Evolutionary conservation across 495 filamentous ascomycete species (phyloP), one percentile per base, ranked within the genome.

Genomic region (Aspergillus ellipticus): DNA sequence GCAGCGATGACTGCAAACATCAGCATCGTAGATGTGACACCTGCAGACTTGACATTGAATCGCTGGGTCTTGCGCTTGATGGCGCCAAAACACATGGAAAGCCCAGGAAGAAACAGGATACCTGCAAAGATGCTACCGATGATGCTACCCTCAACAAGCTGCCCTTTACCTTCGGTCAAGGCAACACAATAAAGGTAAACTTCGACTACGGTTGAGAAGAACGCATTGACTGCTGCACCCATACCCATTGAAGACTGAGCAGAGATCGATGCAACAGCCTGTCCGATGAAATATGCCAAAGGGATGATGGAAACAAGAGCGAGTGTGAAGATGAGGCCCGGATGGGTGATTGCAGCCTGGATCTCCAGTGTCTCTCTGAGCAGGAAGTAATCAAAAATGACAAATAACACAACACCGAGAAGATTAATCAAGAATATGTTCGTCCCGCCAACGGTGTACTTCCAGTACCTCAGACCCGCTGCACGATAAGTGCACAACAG

Each of bases 231-330:
- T 16, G 92, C 94, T 49, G 94, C 95, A 69, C 94, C 94, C 28
- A 99, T 79, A n/a, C 94, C 94, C 94, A 99, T 99, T n/a, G 91
- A 95, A 16, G 91, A 96, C 66, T 99, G 94, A 8, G 94, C 94
- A 15, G 94, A 97, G 61, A 99, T 97, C 31, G 94, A 97, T n/a
- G 94, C 94, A 41, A 99, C 94, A 49, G 94, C 94, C 71, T 99
- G 94, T 8, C 94, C 94, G 69, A 99, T 99, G 75, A 97, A 99
- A 72, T 99, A 97, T 26, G 94, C 94, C n/a, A 99, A 72, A 19
- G 94, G 94, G 45, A 97, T 96, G 68, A 97, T 92, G 42, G 93
- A 97, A 57, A 92, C 80, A 11, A 99, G 77, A 19, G 89, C 88
- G 3, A 90, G 78, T 4, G 85, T 80, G 72, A 99, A 99, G 37